Conservation (phyloP, 2,329 filamentous ascomycete genomes). For the Trichophyton rubrum region DNA sequence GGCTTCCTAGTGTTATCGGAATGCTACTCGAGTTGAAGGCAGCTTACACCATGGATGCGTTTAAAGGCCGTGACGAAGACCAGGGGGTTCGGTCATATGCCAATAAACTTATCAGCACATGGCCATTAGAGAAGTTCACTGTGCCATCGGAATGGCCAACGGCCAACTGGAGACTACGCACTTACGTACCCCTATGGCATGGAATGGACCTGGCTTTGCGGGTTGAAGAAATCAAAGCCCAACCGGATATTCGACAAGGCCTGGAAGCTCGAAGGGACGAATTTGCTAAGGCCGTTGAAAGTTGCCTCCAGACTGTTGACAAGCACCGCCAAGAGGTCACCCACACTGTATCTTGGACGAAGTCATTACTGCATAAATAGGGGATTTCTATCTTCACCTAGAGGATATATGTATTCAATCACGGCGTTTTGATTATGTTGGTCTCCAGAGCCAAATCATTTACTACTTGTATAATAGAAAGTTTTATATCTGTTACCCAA, state of each 20-base stretch:
- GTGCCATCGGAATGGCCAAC: slow-evolving; percentile 16
- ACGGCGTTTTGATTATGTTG: slow-evolving; percentile 1
- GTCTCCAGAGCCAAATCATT: not conserved
- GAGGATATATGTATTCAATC: not conserved
- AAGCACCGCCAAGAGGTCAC: not conserved
- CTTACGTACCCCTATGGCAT: slow-evolving; percentile 28
- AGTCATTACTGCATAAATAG: not conserved
- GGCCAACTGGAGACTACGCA: slow-evolving; percentile 20
- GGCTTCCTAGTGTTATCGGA: slow-evolving; percentile 31
- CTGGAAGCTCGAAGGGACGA: slow-evolving; percentile 23
- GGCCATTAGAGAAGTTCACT: slow-evolving; percentile 20
- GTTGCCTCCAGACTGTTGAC: slow-evolving; percentile 15
- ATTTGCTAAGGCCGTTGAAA: slow-evolving; percentile 45
- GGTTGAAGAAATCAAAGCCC: slow-evolving; percentile 21
- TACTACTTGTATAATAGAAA: slow-evolving; percentile 1
- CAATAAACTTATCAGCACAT: slow-evolving; percentile 25
- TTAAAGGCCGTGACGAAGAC: slow-evolving; percentile 29
- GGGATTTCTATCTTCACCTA: not conserved
- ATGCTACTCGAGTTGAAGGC: slow-evolving; percentile 35
- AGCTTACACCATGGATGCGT: slow-evolving; percentile 28
- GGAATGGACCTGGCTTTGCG: slow-evolving; percentile 30
- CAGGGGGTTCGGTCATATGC: slow-evolving; percentile 31
- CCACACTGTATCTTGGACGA: not conserved
- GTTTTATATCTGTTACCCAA: not conserved
- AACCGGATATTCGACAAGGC: slow-evolving; percentile 17